phyloP scores from a whole-genome alignment of 495 filamentous ascomycete genomes.

The Gamarada debralockiae region DNA sequence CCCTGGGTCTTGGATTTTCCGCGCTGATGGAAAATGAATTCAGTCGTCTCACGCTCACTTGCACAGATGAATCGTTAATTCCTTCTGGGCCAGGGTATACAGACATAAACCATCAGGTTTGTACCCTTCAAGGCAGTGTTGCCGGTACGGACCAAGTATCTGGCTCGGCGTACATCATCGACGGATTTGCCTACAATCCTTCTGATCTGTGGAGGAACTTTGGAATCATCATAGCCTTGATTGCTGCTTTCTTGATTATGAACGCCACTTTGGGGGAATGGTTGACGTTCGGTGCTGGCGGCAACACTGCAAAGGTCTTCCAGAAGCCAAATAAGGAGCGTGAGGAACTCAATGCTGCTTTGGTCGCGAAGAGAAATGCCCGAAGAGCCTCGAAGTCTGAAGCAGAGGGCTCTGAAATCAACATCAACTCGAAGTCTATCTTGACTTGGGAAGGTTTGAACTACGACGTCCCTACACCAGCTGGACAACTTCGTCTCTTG shows the following conservation, averaged over 20 bases:
- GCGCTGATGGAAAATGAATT: slow-evolving; percentile 86
- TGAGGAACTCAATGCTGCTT: slow-evolving; percentile 61
- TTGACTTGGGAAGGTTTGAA: slow-evolving; percentile 58
- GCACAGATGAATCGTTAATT: slow-evolving; percentile 17
- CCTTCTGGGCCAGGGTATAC: slow-evolving; percentile 37
- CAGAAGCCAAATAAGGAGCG: slow-evolving; percentile 67
- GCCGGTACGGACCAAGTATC: slow-evolving; percentile 30
- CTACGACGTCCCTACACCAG: slow-evolving; percentile 62
- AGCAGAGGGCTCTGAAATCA: slow-evolving; percentile 57
- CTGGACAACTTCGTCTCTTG: slow-evolving; percentile 61
- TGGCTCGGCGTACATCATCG: slow-evolving; percentile 22
- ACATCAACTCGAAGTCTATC: slow-evolving; percentile 57
- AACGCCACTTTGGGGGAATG: slow-evolving; percentile 73
- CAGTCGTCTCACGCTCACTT: slow-evolving; percentile 26
- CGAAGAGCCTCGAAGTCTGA: slow-evolving; percentile 46
- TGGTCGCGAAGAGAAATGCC: slow-evolving; percentile 52
- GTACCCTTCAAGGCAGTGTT: slow-evolving; percentile 19
- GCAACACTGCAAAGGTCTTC: slow-evolving; percentile 66
- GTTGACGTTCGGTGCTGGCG: slow-evolving; percentile 64
- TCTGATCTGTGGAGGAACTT: slow-evolving; percentile 68
- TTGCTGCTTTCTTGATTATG: slow-evolving; percentile 60
- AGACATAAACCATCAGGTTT: slow-evolving; percentile 29
- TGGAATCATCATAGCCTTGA: slow-evolving; percentile 63
- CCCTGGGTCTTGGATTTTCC: slow-evolving; percentile 69
- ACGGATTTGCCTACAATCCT: slow-evolving; percentile 49